phyloP scores from a whole-genome alignment of 495 filamentous ascomycete genomes.

The Aspergillus coremiiformis region DNA sequence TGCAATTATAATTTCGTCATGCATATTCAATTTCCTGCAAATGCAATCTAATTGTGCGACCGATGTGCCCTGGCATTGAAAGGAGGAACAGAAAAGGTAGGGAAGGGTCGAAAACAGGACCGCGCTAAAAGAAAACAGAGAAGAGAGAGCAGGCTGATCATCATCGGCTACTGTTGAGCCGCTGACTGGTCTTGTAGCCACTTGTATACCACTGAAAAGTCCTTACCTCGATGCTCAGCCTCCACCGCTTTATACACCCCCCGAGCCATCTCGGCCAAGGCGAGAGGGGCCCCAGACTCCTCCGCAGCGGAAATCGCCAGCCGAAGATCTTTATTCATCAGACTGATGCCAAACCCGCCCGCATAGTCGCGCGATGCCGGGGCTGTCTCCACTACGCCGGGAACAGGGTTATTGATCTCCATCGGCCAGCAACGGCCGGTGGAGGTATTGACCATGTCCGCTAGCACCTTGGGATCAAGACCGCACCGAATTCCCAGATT shows the following conservation, averaged over 20 bases:
- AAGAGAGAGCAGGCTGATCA: not conserved
- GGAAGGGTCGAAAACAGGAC: not conserved
- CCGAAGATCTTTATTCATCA: conserved; percentile 80
- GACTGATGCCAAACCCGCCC: conserved; percentile 72
- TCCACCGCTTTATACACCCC: conserved; percentile 63
- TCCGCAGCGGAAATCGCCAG: conserved; percentile 67
- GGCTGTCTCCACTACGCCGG: conserved; percentile 67
- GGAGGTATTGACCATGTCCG: conserved; percentile 73
- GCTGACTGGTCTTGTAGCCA: conserved; percentile 49
- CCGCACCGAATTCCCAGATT: conserved; percentile 81
- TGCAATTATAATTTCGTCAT: not conserved
- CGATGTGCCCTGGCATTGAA: not conserved
- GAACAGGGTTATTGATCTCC: conserved; percentile 88
- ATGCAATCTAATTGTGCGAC: not conserved
- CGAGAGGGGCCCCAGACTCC: conserved; percentile 57
- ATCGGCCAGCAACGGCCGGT: conserved; percentile 88
- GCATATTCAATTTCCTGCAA: not conserved
- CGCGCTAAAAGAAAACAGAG: not conserved
- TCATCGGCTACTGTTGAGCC: not conserved
- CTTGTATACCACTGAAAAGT: conserved; percentile 81
- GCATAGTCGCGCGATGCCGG: conserved; percentile 67
- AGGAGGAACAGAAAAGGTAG: not conserved
- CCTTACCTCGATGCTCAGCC: conserved; percentile 56
- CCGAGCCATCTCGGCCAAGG: conserved; percentile 54
- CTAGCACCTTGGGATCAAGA: conserved; percentile 70